Evolutionary conservation across 768 basidiomycete species (phyloP).

Genomic region (Trametes maxima): DNA sequence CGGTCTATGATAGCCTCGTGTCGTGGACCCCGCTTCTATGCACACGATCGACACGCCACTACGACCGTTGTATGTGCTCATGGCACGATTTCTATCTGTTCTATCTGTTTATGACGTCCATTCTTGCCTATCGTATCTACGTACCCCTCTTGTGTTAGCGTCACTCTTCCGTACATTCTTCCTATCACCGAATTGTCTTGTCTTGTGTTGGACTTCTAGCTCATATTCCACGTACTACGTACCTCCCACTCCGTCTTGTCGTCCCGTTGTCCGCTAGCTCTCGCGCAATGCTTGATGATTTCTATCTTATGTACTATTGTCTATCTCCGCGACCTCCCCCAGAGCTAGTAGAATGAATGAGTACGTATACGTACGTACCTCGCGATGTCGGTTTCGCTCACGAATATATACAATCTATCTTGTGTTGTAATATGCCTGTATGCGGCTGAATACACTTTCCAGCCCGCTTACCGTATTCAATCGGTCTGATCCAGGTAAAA

Average conservation of each 20-base stretch:
- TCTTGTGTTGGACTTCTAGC: not conserved
- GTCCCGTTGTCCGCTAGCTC: constrained; percentile 1
- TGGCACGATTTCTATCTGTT: not conserved
- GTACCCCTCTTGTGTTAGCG: not conserved
- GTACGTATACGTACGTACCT: not conserved
- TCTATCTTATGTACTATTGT: constrained; percentile 10
- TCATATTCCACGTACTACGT: not conserved
- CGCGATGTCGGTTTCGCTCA: not conserved
- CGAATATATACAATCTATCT: not conserved
- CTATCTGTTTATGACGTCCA: not conserved
- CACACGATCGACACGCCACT: no score
- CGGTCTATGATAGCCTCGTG: constrained; percentile 19
- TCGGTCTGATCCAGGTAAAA: no score
- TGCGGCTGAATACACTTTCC: no score
- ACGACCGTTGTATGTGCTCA: not conserved
- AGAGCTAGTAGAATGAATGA: not conserved
- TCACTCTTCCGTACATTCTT: no score
- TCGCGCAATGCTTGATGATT: constrained; percentile 5
- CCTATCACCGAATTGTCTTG: not conserved
- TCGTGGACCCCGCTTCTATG: not conserved
- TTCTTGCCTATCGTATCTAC: not conserved
- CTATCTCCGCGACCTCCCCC: not conserved
- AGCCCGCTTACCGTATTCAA: no score
- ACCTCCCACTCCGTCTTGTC: not conserved
- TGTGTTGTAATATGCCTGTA: not conserved